phyloP scores from a whole-genome alignment of 305 asterid species.

The Fraxinus paxiana region DNA sequence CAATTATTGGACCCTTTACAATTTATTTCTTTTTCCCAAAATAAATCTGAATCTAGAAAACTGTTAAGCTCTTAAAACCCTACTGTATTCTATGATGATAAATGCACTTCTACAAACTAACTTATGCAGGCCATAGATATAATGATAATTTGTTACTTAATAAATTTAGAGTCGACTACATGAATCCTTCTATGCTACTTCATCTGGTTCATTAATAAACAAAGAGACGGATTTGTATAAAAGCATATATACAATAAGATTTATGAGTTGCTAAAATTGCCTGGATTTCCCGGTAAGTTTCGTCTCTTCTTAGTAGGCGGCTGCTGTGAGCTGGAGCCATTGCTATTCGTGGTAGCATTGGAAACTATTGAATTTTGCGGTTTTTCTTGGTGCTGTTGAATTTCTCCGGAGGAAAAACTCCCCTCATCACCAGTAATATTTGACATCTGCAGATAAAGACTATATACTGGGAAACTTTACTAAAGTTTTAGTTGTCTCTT shows the following conservation, averaged over 20 bases:
- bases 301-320: slow-evolving; percentile 57
- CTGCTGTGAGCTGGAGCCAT: slow-evolving; percentile 55
- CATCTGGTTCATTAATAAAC: neutral
- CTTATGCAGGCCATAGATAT: neutral
- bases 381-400: slow-evolving; percentile 43
- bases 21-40: neutral
- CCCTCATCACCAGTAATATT: slow-evolving; percentile 75
- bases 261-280: slow-evolving; percentile 23
- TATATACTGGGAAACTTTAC: neutral
- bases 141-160: neutral
- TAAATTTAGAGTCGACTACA: neutral
- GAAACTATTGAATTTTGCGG: slow-evolving; percentile 23
- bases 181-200: neutral
- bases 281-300: slow-evolving; percentile 77
- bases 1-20: slow-evolving; percentile 58
- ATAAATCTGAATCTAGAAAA: neutral
- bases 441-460: slow-evolving; percentile 42
- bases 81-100: neutral
- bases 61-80: neutral
- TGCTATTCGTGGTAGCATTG: slow-evolving; percentile 35
- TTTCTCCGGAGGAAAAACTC: slow-evolving; percentile 83
- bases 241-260: neutral
- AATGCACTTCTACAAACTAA: neutral
- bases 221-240: neutral
- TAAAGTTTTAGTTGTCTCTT: slow-evolving; percentile 5